Percentiles rank a stretch among this genome's conserved stretches.
phyloP scores from a whole-genome alignment of 2,329 filamentous ascomycete species.

The Sporothrix variecibatus region DNA sequence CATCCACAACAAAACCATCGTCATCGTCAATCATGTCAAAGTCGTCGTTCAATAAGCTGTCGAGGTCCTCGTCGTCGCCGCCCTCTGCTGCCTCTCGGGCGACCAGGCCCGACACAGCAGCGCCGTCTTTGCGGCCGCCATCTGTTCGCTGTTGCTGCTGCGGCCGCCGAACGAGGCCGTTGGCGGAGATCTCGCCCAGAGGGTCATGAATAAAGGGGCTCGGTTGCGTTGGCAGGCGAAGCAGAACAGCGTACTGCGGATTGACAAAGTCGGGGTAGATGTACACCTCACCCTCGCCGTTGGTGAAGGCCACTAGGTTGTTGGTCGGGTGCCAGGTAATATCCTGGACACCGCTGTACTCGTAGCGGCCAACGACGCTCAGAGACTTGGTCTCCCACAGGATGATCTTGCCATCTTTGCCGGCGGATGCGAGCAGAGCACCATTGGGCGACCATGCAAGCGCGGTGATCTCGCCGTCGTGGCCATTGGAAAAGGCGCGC shows the following conservation, averaged over 20 bases:
- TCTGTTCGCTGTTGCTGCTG: constrained; percentile 9
- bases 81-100: constrained; percentile 19
- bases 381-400: constrained; percentile 93
- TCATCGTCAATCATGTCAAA: constrained; percentile 56
- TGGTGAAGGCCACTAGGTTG: constrained; percentile 90
- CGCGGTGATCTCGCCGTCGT: constrained; percentile 82
- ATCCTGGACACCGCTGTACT: constrained; percentile 81
- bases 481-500: constrained; percentile 73
- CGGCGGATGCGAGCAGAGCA: constrained; percentile 74
- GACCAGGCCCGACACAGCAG: constrained; percentile 13
- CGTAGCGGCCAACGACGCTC: constrained; percentile 73
- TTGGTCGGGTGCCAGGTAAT: constrained; percentile 88
- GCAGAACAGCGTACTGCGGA: constrained; percentile 56
- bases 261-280: constrained; percentile 75
- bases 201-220: constrained; percentile 87
- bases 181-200: constrained; percentile 67
- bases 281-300: constrained; percentile 87
- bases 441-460: constrained; percentile 95
- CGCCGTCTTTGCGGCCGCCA: neutral
- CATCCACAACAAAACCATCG: constrained; percentile 89
- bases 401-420: constrained; percentile 67
- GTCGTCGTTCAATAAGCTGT: constrained; percentile 58
- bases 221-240: constrained; percentile 65
- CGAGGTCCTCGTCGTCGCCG: constrained; percentile 23
- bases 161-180: constrained; percentile 42